These are phyloP conservation scores for Inga leiocalycina DNA, from an alignment of 306 rosid species.

Conservation along the genomic window DNA sequence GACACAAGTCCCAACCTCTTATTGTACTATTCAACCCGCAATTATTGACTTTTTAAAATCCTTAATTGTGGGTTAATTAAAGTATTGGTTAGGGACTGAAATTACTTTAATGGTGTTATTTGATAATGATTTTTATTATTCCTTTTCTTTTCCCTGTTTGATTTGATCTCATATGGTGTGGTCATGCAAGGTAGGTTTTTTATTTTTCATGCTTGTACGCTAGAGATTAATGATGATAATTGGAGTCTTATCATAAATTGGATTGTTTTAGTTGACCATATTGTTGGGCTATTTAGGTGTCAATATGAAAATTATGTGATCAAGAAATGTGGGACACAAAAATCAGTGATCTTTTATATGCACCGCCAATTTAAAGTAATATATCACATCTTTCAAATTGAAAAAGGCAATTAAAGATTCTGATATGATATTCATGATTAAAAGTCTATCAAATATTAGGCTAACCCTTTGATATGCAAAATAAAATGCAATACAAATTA, in stretches of 20 bases:
- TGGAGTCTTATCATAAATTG: slow-evolving; percentile 25
- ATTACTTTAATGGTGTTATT: not conserved
- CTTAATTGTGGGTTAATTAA: not conserved
- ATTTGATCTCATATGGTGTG: slow-evolving; percentile 19
- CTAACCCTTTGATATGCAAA: not conserved
- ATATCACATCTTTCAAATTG: not conserved
- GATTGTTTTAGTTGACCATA: slow-evolving; percentile 26
- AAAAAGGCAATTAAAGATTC: not conserved
- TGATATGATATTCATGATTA: not conserved
- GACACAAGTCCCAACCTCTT: not conserved
- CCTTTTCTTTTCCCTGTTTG: not conserved
- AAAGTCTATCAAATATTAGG: not conserved
- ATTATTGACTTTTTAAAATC: not conserved
- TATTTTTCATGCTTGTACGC: not conserved
- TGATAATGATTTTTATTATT: not conserved
- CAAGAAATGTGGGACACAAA: slow-evolving; percentile 13
- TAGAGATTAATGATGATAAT: slow-evolving; percentile 28
- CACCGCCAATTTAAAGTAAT: slow-evolving; percentile 13
- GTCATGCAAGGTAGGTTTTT: not conserved
- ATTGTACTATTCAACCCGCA: not conserved
- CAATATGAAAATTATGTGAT: slow-evolving; percentile 8
- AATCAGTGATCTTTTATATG: not conserved
- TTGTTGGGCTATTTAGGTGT: slow-evolving; percentile 14
- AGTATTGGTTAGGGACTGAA: not conserved
- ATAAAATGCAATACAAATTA: not conserved